Base-by-base conservation (phyloP, 2,329 filamentous ascomycete genomes). In the Sporothrix sp. region DNA sequence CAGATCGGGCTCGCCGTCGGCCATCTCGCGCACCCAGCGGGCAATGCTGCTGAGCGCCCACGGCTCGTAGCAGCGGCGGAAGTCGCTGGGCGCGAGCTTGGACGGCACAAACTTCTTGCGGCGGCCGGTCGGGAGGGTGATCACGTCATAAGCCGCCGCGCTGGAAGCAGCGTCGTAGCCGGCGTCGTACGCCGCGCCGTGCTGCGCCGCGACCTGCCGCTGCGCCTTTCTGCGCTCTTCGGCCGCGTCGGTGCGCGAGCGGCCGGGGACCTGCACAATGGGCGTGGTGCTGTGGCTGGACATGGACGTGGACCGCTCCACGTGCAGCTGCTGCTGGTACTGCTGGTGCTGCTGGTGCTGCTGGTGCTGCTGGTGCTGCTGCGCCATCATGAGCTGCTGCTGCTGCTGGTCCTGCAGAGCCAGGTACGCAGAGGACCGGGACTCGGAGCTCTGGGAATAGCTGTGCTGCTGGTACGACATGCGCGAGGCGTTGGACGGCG, bases 181-280 rank as follows among this genome's bases (percentile, higher is more conserved):
- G 54, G 78, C 71, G 59, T 81, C 70, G 56, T 79, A 70, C 2
- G 69, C 65, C 20, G 71, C 61, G 10, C 52, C 72, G 40, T 78
- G 73, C 42, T 78, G 73, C 37, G 70, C 66, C 8, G 71, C 64
- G 25, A 76, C 65, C 42, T 75, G 75, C 48, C 76, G 72, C 56
- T 79, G 73, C 11, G 66, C 63, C 50, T 71, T 73, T 59, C 73
- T 76, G 35, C 79, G 72, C 59, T 82, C 78, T 56, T 83, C 84
- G 35, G 95, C 85, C 35, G 90, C 90, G 68, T 98, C 93, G 8
- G 93, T 98, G 66, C 94, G 90, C 32, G 93, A 96, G 52, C 93
- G 80, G 35, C 87, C 84, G n/a, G 93, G 89, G 27, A 89, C 78
- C 56, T 86, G 78, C 27, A 91, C 77, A 52, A 82, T 78, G 30